A percentile compares a stretch with the other conserved stretches of the same genome.
Evolutionary conservation across 306 rosid genomes (phyloP).

Genomic region (Cyclanthera cordifolia): DNA sequence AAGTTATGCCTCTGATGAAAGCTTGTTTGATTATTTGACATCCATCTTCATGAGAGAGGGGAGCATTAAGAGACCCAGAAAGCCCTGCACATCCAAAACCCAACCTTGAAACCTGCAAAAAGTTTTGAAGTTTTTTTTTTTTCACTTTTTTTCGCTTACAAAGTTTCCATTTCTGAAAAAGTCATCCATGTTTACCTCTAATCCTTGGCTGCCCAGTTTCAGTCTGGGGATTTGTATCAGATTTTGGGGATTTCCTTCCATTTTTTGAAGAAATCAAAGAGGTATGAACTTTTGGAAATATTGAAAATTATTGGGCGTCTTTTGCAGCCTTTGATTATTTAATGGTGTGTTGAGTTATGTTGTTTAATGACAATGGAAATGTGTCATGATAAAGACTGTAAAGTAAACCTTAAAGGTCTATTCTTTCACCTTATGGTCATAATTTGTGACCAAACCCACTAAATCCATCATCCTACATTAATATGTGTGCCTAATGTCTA

Average conservation of each 20-base stretch:
- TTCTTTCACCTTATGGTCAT: background rate
- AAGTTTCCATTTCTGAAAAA: background rate
- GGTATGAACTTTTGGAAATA: background rate
- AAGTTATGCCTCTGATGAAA: conserved; percentile 51
- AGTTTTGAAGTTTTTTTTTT: background rate
- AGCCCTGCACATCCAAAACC: conserved; percentile 81
- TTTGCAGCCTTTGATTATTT: background rate
- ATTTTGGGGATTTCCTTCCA: conserved; percentile 25
- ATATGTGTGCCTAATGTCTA: background rate
- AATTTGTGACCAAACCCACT: background rate
- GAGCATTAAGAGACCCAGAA: conserved; percentile 48
- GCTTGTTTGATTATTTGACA: conserved; percentile 49
- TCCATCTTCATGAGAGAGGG: conserved; percentile 62
- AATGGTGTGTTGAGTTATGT: background rate
- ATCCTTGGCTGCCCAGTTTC: conserved; percentile 64
- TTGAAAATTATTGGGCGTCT: background rate
- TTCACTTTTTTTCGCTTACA: background rate
- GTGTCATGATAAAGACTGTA: background rate
- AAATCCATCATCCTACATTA: too few species aligned
- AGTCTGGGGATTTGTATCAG: conserved; percentile 38
- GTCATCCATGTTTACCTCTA: conserved; percentile 34
- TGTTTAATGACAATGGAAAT: background rate
- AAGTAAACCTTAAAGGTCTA: background rate
- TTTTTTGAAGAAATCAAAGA: conserved; percentile 22
- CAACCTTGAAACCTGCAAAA: conserved; percentile 57